A percentile compares a stretch with the other conserved stretches of the same genome.
phyloP scores from a whole-genome alignment of 345 rosid species.

The Eucalyptus cloeziana region DNA sequence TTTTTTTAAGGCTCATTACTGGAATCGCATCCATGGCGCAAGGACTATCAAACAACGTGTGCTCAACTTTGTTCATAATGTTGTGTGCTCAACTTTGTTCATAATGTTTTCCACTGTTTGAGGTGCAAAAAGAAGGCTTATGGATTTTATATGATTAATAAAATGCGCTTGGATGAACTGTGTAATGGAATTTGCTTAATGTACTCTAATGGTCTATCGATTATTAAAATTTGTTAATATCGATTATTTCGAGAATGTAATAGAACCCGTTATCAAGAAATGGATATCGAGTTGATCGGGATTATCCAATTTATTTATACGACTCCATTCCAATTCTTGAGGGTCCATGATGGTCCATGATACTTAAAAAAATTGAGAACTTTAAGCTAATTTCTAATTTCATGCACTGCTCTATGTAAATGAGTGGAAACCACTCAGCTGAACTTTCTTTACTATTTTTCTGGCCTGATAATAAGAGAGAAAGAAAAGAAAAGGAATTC shows the following conservation, averaged over 20 bases:
- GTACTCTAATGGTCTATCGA: fast-evolving
- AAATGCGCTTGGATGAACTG: fast-evolving
- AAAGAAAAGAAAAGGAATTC: neutral
- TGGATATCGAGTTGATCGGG: fast-evolving
- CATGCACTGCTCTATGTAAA: neutral
- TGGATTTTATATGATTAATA: fast-evolving
- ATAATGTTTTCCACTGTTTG: fast-evolving
- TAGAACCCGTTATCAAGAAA: neutral
- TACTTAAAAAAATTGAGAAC: neutral
- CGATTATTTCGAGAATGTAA: fast-evolving
- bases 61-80: neutral
- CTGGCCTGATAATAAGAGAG: neutral
- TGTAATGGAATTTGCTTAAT: fast-evolving
- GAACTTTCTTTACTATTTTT: neutral
- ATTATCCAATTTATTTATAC: neutral
- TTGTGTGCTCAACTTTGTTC: neutral
- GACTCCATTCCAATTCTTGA: neutral
- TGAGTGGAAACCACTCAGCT: neutral
- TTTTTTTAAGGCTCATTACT: fast-evolving
- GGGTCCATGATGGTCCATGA: neutral
- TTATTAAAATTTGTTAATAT: neutral
- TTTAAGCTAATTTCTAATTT: neutral
- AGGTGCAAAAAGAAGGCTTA: neutral
- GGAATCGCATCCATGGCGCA: fast-evolving
- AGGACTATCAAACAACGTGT: neutral